These are phyloP conservation scores for Leccinum arenicola DNA, from an alignment of 768 basidiomycete species.

Conservation along the genomic window DNA sequence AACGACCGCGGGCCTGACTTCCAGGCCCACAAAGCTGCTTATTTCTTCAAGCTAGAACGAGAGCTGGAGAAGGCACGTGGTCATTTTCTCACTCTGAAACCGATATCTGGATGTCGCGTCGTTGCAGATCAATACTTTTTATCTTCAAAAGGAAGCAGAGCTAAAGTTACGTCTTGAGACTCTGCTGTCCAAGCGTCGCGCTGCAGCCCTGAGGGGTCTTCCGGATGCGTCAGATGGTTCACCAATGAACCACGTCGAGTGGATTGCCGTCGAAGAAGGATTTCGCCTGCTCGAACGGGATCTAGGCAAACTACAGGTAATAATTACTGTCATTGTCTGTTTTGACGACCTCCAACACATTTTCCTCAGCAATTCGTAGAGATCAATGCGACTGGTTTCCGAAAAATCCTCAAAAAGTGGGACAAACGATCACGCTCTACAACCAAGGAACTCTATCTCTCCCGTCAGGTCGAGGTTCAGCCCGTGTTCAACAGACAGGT, in stretches of 20 bases:
- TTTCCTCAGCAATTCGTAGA: conserved; percentile 85
- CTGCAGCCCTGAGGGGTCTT: conserved; percentile 68
- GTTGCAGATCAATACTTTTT: conserved; percentile 91
- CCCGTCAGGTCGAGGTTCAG: conserved; percentile 97
- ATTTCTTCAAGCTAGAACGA: conserved; percentile 98
- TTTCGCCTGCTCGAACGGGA: conserved; percentile 93
- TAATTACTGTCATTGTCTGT: conserved; percentile 10
- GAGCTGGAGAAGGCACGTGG: conserved; percentile 89
- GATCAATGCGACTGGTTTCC: conserved; percentile 94
- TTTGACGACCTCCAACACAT: conserved; percentile 13
- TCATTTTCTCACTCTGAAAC: conserved; percentile 3
- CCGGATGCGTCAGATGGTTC: conserved; percentile 65
- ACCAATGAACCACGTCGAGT: conserved; percentile 69
- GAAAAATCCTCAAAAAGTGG: conserved; percentile 98
- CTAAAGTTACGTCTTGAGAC: conserved; percentile 90
- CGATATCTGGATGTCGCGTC: conserved; percentile 7
- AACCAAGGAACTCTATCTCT: conserved; percentile 95
- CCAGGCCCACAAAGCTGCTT: conserved; percentile 93
- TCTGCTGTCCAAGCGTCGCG: conserved; percentile 88
- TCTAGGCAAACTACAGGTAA: conserved; percentile 90
- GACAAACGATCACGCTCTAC: conserved; percentile 94
- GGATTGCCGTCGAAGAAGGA: conserved; percentile 95
- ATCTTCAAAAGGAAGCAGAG: conserved; percentile 95
- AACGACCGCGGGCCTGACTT: conserved; percentile 80
- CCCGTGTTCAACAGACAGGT: conserved; percentile 96